phyloP scores from a whole-genome alignment of 164 flowering plant species.

The Magnolia officinalis region DNA sequence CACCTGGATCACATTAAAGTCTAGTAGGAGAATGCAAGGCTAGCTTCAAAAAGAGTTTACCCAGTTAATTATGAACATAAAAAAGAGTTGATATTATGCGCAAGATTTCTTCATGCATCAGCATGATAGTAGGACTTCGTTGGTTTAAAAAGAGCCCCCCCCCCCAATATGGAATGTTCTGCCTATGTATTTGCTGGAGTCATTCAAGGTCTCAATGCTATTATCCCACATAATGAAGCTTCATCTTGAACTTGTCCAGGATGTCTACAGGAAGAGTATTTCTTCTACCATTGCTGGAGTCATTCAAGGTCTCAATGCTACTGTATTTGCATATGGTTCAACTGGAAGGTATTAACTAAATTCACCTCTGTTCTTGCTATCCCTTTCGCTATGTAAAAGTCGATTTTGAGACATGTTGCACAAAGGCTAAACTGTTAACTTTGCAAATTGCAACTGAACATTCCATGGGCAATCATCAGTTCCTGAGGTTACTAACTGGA shows the following conservation, averaged over 20 bases:
- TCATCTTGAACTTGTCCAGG: slow-evolving; percentile 38
- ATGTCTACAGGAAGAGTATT: slow-evolving; percentile 64
- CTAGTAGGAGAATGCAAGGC: too few species aligned
- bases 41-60: too few species aligned
- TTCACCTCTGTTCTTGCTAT: neutral
- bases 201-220: too few species aligned
- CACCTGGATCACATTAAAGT: too few species aligned
- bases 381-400: neutral
- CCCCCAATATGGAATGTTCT: too few species aligned
- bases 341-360: slow-evolving; percentile 74
- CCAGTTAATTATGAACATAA: too few species aligned
- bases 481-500: neutral
- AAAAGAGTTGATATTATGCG: too few species aligned
- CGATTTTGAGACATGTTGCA: neutral
- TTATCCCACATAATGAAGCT: slow-evolving; percentile 6
- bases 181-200: too few species aligned
- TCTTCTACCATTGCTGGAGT: slow-evolving; percentile 74
- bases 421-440: neutral
- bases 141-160: too few species aligned
- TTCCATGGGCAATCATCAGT: neutral
- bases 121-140: too few species aligned
- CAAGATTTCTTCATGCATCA: too few species aligned
- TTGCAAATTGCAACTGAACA: neutral
- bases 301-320: slow-evolving; percentile 88
- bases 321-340: slow-evolving; percentile 92